phyloP scores from a whole-genome alignment of 2,329 filamentous ascomycete species.

The Aspergillus sp. region DNA sequence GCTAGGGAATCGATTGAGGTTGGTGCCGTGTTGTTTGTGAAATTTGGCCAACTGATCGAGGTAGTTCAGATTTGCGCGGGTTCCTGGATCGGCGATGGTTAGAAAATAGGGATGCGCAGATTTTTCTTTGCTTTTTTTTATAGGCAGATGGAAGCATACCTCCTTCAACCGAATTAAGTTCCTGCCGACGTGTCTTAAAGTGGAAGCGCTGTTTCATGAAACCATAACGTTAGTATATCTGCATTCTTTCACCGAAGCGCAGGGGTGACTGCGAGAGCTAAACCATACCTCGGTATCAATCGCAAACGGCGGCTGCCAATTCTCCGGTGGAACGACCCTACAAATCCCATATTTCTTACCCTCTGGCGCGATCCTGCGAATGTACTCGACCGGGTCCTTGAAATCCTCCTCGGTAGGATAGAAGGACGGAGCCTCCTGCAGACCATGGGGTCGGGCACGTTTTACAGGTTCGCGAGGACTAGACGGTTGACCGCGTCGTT shows the following conservation, averaged over 20 bases:
- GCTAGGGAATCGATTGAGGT: constrained; percentile 86
- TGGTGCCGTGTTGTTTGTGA: constrained; percentile 92
- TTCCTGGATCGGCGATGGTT: constrained; percentile 52
- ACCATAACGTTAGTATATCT: constrained; percentile 10
- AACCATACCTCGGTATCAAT: constrained; percentile 84
- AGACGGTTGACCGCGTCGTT: constrained; percentile 76
- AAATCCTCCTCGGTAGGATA: constrained; percentile 88
- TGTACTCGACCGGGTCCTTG: constrained; percentile 87
- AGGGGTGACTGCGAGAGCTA: neutral
- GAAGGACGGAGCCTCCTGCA: constrained; percentile 86
- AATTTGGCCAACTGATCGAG: constrained; percentile 92
- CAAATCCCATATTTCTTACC: constrained; percentile 83
- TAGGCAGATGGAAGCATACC: constrained; percentile 47
- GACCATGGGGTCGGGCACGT: constrained; percentile 69
- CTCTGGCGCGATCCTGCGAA: constrained; percentile 82
- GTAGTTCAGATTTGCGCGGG: constrained; percentile 90
- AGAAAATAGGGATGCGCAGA: constrained; percentile 16
- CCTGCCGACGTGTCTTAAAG: constrained; percentile 90
- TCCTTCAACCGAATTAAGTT: constrained; percentile 96
- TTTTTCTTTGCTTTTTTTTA: no score
- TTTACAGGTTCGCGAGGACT: constrained; percentile 68
- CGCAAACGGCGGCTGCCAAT: constrained; percentile 89
- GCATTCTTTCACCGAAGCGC: neutral
- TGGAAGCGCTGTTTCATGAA: constrained; percentile 67
- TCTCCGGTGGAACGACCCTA: constrained; percentile 89